A percentile compares a stretch with the other conserved stretches of the same genome.
Evolutionary conservation across 23 red algal genomes (phyloP).

Genomic region (Pyropia yezoensis): DNA sequence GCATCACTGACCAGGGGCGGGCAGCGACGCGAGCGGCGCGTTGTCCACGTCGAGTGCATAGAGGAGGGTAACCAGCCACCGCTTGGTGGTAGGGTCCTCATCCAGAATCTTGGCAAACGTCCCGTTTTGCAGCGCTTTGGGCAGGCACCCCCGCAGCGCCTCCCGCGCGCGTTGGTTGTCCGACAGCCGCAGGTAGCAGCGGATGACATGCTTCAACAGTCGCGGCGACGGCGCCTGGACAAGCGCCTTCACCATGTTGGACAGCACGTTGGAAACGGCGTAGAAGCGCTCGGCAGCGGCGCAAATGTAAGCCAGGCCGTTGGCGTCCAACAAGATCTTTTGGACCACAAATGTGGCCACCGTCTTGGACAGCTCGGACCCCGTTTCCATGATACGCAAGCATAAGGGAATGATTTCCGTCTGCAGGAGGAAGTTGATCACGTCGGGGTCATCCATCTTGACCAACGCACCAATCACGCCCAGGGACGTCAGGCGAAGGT

Average conservation of each 20-base stretch:
- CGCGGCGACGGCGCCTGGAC: slow-evolving; percentile 78
- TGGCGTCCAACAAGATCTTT: slow-evolving; percentile 95
- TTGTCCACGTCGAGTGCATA: slow-evolving; percentile 41
- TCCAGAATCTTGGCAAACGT: slow-evolving; percentile 84
- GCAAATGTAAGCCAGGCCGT: slow-evolving; percentile 94
- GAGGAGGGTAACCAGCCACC: slow-evolving; percentile 80
- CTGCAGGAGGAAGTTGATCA: slow-evolving; percentile 87
- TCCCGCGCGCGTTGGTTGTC: slow-evolving; percentile 91
- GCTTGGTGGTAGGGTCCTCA: slow-evolving; percentile 75
- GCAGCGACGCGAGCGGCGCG: too few species aligned
- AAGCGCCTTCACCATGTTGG: slow-evolving; percentile 84
- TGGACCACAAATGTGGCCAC: slow-evolving; percentile 99
- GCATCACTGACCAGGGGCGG: too few species aligned
- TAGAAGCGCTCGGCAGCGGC: slow-evolving; percentile 95
- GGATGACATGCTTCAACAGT: slow-evolving; percentile 93
- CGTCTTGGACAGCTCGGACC: slow-evolving; percentile 95
- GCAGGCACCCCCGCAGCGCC: slow-evolving; percentile 83
- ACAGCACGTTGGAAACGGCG: slow-evolving; percentile 86
- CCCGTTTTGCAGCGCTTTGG: slow-evolving; percentile 59
- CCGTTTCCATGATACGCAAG: slow-evolving; percentile 99
- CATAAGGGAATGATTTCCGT: slow-evolving; percentile 98
- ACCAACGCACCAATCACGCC: slow-evolving; percentile 97
- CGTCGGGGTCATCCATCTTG: slow-evolving; percentile 98
- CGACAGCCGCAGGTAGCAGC: slow-evolving; percentile 91
- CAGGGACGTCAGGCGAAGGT: slow-evolving; percentile 95